These are phyloP conservation scores for Pythium myriotylum DNA, from an alignment of 352 stramenopile genomes.

Conservation along the genomic window DNA sequence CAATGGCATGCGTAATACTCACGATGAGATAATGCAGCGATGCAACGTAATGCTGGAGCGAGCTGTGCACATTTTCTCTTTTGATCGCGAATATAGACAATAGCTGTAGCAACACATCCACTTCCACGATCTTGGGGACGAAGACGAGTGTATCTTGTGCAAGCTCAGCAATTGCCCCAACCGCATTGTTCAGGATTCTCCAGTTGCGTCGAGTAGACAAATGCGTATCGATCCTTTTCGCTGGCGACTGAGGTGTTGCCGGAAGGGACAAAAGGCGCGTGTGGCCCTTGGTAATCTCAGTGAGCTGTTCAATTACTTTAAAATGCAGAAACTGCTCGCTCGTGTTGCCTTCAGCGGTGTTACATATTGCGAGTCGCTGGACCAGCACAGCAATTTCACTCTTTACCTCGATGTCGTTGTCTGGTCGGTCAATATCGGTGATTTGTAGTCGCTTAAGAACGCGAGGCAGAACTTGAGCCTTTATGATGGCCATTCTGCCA, in stretches of 20 bases:
- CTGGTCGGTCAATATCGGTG: conserved; percentile 14
- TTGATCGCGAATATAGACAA: conserved; percentile 31
- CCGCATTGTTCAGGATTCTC: conserved; percentile 49
- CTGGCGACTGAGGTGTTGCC: neutral
- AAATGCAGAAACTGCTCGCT: conserved; percentile 76
- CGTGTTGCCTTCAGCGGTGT: conserved; percentile 60
- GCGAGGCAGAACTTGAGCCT: conserved; percentile 61
- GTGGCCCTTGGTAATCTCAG: conserved; percentile 29
- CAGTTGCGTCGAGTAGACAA: conserved; percentile 19
- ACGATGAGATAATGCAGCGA: conserved; percentile 54
- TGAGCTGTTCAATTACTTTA: conserved; percentile 53
- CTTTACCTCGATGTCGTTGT: conserved; percentile 55
- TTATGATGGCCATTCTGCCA: conserved; percentile 56
- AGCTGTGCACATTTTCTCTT: conserved; percentile 5
- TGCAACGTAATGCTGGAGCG: conserved; percentile 25
- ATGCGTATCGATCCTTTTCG: neutral
- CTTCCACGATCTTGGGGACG: conserved; percentile 48
- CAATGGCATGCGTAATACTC: conserved; percentile 50
- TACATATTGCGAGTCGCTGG: conserved; percentile 51
- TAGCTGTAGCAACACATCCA: conserved; percentile 47
- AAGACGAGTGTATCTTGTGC: conserved; percentile 67
- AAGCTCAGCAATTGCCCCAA: conserved; percentile 56
- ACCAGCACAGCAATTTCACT: conserved; percentile 66
- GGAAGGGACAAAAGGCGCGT: conserved; percentile 3
- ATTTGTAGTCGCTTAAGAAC: conserved; percentile 77